phyloP scores from a whole-genome alignment of 345 rosid species.

The Heritiera fomes region DNA sequence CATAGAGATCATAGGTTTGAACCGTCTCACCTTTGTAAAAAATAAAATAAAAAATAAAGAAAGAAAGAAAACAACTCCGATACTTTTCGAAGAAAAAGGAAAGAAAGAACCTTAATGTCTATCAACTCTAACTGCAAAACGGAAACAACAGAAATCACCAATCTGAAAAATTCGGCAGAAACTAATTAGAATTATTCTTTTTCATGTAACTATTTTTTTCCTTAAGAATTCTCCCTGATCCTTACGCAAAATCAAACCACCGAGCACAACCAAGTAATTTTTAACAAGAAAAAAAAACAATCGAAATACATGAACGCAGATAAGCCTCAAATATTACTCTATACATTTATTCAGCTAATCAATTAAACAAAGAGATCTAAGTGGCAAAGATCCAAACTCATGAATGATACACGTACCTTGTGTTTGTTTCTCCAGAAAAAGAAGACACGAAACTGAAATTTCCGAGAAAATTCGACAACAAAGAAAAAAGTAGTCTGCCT shows the following conservation, averaged over 20 bases:
- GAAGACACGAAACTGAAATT: neutral
- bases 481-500: constrained; percentile 9
- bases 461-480: neutral
- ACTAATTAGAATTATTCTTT: neutral
- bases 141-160: neutral
- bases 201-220: neutral
- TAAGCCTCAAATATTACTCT: constrained; percentile 1
- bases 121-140: neutral
- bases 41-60: no score
- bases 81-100: neutral
- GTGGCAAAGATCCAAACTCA: constrained; percentile 15
- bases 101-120: neutral
- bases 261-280: neutral
- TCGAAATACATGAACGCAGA: neutral
- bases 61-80: no score
- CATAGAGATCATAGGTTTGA: no score
- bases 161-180: neutral
- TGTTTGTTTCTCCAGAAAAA: constrained; percentile 25
- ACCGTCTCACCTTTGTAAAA: no score
- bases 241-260: neutral
- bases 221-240: neutral
- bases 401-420: constrained; percentile 12
- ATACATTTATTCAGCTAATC: neutral
- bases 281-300: neutral
- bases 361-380: constrained; percentile 17